phyloP scores from a whole-genome alignment of 768 basidiomycete species.

The Leucocoprinus leucothites region DNA sequence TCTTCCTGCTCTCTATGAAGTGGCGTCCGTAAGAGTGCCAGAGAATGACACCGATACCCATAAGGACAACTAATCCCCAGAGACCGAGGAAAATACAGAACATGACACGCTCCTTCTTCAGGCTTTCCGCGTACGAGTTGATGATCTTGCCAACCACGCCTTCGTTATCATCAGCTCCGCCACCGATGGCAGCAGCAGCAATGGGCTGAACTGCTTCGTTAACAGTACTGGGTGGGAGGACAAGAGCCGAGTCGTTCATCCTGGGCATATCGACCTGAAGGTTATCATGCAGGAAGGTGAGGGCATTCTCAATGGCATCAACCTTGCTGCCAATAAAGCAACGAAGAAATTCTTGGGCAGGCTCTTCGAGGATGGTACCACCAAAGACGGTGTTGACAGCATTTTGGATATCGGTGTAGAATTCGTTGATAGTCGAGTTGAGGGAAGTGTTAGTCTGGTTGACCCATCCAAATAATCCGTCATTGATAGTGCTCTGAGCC shows the following conservation, averaged over 20 bases:
- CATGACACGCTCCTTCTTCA: conserved; percentile 82
- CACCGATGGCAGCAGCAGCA: conserved; percentile 76
- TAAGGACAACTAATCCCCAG: conserved; percentile 81
- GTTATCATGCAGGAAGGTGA: conserved; percentile 91
- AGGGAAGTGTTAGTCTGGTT: conserved; percentile 85
- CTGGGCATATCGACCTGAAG: conserved; percentile 77
- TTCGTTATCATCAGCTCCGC: conserved; percentile 43
- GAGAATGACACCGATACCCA: conserved; percentile 67
- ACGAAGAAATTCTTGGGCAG: conserved; percentile 81
- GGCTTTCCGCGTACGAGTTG: conserved; percentile 61
- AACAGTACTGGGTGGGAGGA: conserved; percentile 70
- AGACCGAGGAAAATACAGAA: conserved; percentile 80
- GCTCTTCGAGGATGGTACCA: conserved; percentile 75
- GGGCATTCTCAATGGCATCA: conserved; percentile 76
- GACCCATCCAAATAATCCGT: conserved; percentile 93
- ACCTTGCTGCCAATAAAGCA: conserved; percentile 94
- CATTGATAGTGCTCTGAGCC: conserved; percentile 76
- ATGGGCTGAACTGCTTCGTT: conserved; percentile 79
- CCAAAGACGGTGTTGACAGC: conserved; percentile 79
- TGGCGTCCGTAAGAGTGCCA: conserved; percentile 66
- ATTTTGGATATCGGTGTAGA: conserved; percentile 84
- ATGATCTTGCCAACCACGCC: conserved; percentile 76
- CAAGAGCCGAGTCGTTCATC: conserved; percentile 70
- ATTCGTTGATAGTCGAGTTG: conserved; percentile 80
- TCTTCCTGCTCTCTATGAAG: conserved; percentile 43